A percentile compares a stretch with the other conserved stretches of the same genome.
Evolutionary conservation across 306 rosid species (phyloP).

Genomic region (Cotoneaster glaucophyllus): DNA sequence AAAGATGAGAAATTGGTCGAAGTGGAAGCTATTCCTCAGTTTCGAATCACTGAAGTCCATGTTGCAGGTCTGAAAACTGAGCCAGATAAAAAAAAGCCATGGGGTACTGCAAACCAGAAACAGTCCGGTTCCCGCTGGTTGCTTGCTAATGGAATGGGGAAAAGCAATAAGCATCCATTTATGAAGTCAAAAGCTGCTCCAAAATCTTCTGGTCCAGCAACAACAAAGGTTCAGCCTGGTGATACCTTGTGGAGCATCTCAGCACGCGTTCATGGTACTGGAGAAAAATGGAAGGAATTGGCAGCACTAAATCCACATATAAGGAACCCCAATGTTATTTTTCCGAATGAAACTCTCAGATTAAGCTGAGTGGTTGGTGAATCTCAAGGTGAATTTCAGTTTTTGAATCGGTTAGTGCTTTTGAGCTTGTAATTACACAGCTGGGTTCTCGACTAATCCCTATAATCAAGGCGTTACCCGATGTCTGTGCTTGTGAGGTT

Average conservation of each 20-base stretch:
- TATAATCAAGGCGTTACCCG: background rate
- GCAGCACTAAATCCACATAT: conserved; percentile 52
- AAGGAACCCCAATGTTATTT: conserved; percentile 65
- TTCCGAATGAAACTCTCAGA: conserved; percentile 47
- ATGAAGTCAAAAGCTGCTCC: conserved; percentile 49
- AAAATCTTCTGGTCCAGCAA: conserved; percentile 30
- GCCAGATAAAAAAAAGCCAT: conserved; percentile 45
- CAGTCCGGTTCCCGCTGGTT: conserved; percentile 90
- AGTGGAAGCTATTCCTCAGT: conserved; percentile 60
- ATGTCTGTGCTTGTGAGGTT: conserved; percentile 5
- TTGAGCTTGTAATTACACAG: background rate
- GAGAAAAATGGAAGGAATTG: conserved; percentile 61
- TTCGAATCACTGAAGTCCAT: conserved; percentile 68
- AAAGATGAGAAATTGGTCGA: conserved; percentile 36
- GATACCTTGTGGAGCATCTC: conserved; percentile 86
- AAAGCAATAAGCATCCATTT: conserved; percentile 47
- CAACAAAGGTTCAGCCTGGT: conserved; percentile 57
- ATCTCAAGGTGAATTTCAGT: background rate
- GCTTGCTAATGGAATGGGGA: conserved; percentile 88
- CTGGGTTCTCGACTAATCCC: background rate
- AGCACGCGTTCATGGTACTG: conserved; percentile 52
- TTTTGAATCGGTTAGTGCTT: background rate
- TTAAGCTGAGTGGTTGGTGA: conserved; percentile 27
- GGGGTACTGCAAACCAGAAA: conserved; percentile 54
- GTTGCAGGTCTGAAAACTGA: conserved; percentile 65